phyloP scores from a whole-genome alignment of 2,329 filamentous ascomycete genomes.

The Neoscytalidium dimidiatum region DNA sequence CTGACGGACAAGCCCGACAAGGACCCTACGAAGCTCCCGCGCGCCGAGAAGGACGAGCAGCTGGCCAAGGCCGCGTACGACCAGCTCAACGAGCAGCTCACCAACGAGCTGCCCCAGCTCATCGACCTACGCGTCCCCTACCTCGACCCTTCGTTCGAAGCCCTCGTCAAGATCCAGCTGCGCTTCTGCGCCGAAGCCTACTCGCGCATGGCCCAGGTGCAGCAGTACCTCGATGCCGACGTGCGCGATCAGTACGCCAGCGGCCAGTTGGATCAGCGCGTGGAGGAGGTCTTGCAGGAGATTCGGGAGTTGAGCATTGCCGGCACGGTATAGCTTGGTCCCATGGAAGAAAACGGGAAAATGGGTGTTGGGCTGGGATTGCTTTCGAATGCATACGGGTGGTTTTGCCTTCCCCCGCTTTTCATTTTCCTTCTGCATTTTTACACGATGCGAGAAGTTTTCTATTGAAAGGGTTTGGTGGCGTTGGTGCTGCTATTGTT shows the following conservation, averaged over 20 bases:
- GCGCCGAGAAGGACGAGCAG: constrained; percentile 93
- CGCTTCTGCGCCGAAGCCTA: constrained; percentile 98
- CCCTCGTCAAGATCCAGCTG: constrained; percentile 96
- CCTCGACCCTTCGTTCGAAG: constrained; percentile 94
- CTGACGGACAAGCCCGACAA: constrained; percentile 98
- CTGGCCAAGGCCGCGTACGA: constrained; percentile 94
- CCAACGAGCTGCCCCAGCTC: constrained; percentile 87
- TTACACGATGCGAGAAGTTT: not conserved
- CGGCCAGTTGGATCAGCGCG: constrained; percentile 84
- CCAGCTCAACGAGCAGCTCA: constrained; percentile 94
- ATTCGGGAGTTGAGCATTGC: constrained; percentile 95
- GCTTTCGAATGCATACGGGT: not conserved
- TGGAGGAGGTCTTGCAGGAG: constrained; percentile 95
- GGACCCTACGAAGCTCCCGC: constrained; percentile 92
- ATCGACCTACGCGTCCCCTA: constrained; percentile 97
- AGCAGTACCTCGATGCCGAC: constrained; percentile 95
- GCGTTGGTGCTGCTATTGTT: not conserved
- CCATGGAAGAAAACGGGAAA: not conserved
- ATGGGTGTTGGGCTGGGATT: not conserved
- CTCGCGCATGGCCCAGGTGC: constrained; percentile 96
- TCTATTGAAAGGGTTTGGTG: not conserved
- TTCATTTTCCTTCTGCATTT: not conserved
- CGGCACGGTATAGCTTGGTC: constrained; percentile 55
- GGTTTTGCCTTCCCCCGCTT: not conserved
- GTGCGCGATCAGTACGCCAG: constrained; percentile 95